Evolutionary conservation across 2,329 filamentous ascomycete genomes (phyloP), one percentile per base, ranked within the genome.

Genomic region (Alternaria sp.): DNA sequence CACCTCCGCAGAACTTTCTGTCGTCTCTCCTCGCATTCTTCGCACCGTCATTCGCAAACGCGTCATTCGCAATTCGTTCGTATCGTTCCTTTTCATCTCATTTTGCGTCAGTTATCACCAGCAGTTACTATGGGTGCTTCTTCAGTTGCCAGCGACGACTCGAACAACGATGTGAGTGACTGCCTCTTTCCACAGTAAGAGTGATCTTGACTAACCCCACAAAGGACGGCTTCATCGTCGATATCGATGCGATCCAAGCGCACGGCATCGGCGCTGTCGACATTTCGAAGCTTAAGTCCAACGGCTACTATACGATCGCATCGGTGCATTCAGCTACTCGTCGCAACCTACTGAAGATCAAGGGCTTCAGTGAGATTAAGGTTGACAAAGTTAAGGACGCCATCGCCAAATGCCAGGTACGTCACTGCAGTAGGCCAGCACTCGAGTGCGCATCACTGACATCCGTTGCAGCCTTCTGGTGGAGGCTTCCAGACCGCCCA

Each of bases 371-470:
- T 61, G 89, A 91, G 74, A 83, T 88, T 72, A 91, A 91, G 76
- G 89, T 91, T 5, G 89, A 91, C 67, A 91, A 91, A 76, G 85
- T 91, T 74, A 91, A 90, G 73, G 89, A 91, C 69, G 89, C 89
- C 53, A 84, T 88, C 58, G 83, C 84, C 49, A 90, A 90, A 76
- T 88, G 86, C 63, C 80, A 86, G 76, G 87, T 88, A 77, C 58
- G 78, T 71, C 6, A 43, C 20, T 6, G 21, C 15, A n/a, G 4
- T 6, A 12, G 4, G 10, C 10, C 23, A 54, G 15, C 61, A 30
- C 11, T 12, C 46, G 41, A 10, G 12, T 10, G 20, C 18, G 14
- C 6, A 26, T 60, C 18, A 46, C 65, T 75, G n/a, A 76, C 58
- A 8, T 14, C 4, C 7, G 0, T 20, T 33, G 30, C 20, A 90